Evolutionary conservation across 1,284 basidiomycete genomes (phyloP).

Genomic region (Lentinus polychrous): DNA sequence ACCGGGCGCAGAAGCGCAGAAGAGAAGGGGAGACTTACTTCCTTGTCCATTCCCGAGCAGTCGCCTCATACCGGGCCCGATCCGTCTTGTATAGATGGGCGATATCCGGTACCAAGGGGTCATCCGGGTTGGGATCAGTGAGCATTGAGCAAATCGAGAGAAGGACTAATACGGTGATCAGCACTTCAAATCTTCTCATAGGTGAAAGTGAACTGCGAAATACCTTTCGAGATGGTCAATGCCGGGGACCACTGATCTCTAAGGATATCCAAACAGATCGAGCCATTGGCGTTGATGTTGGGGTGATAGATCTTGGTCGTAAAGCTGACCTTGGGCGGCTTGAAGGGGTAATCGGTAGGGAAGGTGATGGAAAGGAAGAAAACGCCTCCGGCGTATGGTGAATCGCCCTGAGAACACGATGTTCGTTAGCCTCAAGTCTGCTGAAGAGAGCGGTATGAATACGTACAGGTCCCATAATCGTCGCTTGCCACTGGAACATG

Average conservation of each 20-base stretch:
- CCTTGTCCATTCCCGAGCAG: conserved; percentile 95
- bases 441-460: conserved; percentile 12
- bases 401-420: conserved; percentile 62
- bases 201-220: conserved; percentile 16
- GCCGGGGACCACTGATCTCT: conserved; percentile 98
- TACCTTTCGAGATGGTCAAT: conserved; percentile 97
- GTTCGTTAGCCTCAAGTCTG: conserved; percentile 1
- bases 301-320: conserved; percentile 97
- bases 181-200: neutral
- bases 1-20: neutral
- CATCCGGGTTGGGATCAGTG: conserved; percentile 95
- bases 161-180: conserved; percentile 48
- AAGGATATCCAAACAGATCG: conserved; percentile 97
- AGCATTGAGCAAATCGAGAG: conserved; percentile 96
- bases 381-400: conserved; percentile 93
- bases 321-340: conserved; percentile 99
- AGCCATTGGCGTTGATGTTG: conserved; percentile 97
- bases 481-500: conserved; percentile 98
- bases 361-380: conserved; percentile 95
- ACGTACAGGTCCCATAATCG: conserved; percentile 94
- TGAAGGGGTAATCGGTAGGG: conserved; percentile 96
- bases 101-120: conserved; percentile 79
- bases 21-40: conserved; percentile 55
- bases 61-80: conserved; percentile 88
- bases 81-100: conserved; percentile 95